Evolutionary conservation across 1,284 basidiomycete genomes (phyloP), one percentile per base, ranked within the genome.

Genomic region (Polyporus tsugae): DNA sequence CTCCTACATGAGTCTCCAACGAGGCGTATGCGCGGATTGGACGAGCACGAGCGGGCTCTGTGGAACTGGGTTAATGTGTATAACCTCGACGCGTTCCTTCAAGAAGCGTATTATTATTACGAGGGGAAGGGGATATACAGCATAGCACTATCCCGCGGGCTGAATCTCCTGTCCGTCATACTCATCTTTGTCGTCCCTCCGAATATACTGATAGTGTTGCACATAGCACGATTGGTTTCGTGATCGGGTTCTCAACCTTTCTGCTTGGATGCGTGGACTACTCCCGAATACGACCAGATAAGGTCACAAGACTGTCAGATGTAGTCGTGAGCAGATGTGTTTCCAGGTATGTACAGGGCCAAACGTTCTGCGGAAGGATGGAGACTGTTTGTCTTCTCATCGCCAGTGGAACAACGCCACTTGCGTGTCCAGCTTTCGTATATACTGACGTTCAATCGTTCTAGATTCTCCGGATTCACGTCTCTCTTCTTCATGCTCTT

Each of bases 51-150:
- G 79, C 90, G 90, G 73, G 97, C 97, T 0, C 79, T 99, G 55
- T 99, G 98, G 98, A 93, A 95, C 72, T 99, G 98, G 98, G 95
- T 98, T 70, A 99, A 99, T 78, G 95, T 99, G 9, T 95, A 95
- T 77, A 97, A 99, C 78, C 86, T 99, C 49, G 97, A 99, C 77
- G 91, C 90, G 7, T 99, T 98, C 80, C 81, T 99, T 39, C 95
- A 97, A 82, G 95, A 98, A 75, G 95, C 95, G 52, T 99, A 99
- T 80, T 86, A 87, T 62, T 99, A 99, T 80, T 99, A 99, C 78
- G 92, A 95, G 75, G 96, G 96, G 41, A 98, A 98, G 77, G 97
- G 97, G 0, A 92, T 98, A 61, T 97, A 93, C 80, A 97, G 95
- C 74, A 99, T 99, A 75, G 94, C 93, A 4, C 85, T 99, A 19